Conservation (phyloP, 495 filamentous ascomycete species). For the Talaromyces liani region DNA sequence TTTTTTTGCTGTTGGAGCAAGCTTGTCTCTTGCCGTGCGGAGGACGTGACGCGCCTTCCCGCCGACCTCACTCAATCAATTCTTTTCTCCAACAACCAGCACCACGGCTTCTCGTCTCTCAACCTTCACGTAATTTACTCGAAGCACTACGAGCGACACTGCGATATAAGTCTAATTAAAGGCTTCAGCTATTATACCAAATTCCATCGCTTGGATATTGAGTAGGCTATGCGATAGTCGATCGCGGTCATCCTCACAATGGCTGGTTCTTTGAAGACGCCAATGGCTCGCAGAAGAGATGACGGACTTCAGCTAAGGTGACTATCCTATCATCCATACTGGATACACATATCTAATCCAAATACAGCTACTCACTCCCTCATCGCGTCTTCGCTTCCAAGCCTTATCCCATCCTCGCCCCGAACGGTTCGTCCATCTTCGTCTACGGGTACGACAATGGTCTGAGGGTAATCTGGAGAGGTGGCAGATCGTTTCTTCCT, state of each 20-base stretch:
- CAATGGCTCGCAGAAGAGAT: constrained; percentile 32
- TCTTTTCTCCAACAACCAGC: constrained; percentile 5
- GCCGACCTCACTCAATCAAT: neutral
- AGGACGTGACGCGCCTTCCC: constrained; percentile 17
- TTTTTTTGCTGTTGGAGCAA: neutral
- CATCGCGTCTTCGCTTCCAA: constrained; percentile 66
- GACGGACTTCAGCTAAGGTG: constrained; percentile 50
- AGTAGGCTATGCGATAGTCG: constrained; percentile 1
- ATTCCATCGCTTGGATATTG: neutral
- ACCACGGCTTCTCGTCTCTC: neutral
- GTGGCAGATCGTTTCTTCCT: constrained; percentile 58
- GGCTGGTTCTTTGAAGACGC: constrained; percentile 14
- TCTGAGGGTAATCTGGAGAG: constrained; percentile 71
- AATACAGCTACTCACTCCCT: constrained; percentile 62
- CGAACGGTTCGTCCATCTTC: constrained; percentile 79
- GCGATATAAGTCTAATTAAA: neutral
- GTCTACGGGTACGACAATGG: constrained; percentile 78
- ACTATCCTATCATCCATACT: neutral
- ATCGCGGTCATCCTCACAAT: constrained; percentile 10
- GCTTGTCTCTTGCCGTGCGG: constrained; percentile 3
- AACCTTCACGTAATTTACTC: neutral
- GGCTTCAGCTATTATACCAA: neutral
- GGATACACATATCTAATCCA: constrained; percentile 12
- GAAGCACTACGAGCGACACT: neutral
- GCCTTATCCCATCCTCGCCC: constrained; percentile 66